Conservation (phyloP, 2,329 filamentous ascomycete species). For the Diaporthe ampelina region DNA sequence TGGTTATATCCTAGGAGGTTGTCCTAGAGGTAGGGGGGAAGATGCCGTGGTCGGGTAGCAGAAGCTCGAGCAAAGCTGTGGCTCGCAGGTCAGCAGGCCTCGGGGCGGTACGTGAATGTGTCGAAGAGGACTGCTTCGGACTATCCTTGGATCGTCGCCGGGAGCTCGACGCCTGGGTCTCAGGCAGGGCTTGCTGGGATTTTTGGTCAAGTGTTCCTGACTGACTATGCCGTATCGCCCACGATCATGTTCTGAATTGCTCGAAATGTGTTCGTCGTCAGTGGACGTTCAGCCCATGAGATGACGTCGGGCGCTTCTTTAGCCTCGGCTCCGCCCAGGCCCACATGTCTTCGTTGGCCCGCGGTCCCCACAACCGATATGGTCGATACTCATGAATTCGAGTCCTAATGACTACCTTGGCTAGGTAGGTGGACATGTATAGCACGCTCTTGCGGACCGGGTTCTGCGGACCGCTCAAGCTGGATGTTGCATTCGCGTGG, state of each 20-base stretch:
- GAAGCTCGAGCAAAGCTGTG: too few species aligned
- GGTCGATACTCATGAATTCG: neutral
- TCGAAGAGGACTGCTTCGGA: neutral
- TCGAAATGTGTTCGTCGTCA: neutral
- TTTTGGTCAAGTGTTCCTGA: neutral
- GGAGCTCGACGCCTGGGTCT: neutral
- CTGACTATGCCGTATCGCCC: neutral
- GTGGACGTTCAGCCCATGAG: neutral
- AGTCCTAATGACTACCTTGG: neutral
- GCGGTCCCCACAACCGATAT: neutral
- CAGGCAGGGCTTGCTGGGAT: neutral
- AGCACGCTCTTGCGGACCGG: neutral
- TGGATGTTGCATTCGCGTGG: neutral
- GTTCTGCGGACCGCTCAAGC: neutral
- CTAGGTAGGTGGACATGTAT: neutral
- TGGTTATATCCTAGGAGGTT: too few species aligned
- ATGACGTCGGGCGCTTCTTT: constrained; percentile 22
- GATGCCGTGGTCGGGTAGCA: too few species aligned
- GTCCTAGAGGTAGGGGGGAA: too few species aligned
- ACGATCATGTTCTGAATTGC: neutral
- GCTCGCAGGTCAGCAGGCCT: neutral
- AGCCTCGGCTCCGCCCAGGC: constrained; percentile 21
- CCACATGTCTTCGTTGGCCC: constrained; percentile 1
- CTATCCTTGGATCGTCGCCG: neutral
- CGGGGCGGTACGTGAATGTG: neutral